These are phyloP conservation scores for Phytopythium ostracodes DNA, from an alignment of 352 stramenopile species.

Conservation along the genomic window DNA sequence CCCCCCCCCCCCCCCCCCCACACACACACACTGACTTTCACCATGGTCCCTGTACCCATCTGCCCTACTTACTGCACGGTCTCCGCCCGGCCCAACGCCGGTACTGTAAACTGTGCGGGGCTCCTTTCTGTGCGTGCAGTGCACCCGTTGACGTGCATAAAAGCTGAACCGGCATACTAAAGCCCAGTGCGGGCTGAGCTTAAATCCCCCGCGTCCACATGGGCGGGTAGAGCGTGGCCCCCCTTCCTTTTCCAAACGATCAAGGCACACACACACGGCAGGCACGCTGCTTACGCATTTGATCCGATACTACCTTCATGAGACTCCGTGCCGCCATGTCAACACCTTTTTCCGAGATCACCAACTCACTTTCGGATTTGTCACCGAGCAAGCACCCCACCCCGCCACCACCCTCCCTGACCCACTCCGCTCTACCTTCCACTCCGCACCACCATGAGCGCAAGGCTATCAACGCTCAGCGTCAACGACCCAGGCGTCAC, in stretches of 20 bases:
- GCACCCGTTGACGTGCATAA: conserved; percentile 4
- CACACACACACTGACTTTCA: background rate
- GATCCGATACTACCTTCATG: too few species aligned
- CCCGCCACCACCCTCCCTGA: background rate
- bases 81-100: background rate
- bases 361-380: conserved; percentile 17
- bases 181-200: background rate
- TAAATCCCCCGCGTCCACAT: background rate
- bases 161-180: background rate
- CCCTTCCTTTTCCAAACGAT: background rate
- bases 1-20: too few species aligned
- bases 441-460: conserved; percentile 11
- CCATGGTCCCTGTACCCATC: background rate
- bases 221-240: background rate
- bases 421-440: too few species aligned
- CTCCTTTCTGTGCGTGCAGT: background rate
- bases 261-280: background rate
- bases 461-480: conserved; percentile 14
- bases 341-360: background rate
- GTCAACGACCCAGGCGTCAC: conserved; percentile 17
- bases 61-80: background rate
- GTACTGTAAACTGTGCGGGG: background rate
- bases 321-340: background rate
- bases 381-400: conserved; percentile 1
- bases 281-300: background rate